Evolutionary conservation across 176 grass and related monocot genomes (phyloP).

Genomic region (Oryza officinalis): DNA sequence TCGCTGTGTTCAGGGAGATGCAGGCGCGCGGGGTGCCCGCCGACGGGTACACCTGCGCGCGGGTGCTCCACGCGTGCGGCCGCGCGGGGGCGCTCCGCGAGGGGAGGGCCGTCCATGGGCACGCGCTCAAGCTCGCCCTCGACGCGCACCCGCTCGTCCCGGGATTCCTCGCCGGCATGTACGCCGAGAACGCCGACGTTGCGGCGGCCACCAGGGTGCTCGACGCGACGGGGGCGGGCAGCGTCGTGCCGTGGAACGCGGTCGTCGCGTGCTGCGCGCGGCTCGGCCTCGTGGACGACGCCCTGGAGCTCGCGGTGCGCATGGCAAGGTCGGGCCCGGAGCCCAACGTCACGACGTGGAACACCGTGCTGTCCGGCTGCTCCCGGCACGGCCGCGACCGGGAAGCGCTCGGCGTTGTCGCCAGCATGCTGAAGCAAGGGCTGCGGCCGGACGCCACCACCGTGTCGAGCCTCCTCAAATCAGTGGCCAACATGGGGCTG

Average conservation of each 20-base stretch:
- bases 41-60: constrained; percentile 67
- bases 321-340: constrained; percentile 52
- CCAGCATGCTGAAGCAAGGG: constrained; percentile 41
- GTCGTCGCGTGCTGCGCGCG: constrained; percentile 73
- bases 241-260: constrained; percentile 73
- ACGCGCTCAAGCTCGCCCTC: constrained; percentile 45
- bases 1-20: constrained; percentile 65
- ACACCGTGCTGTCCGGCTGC: constrained; percentile 72
- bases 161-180: constrained; percentile 85
- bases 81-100: constrained; percentile 43
- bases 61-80: constrained; percentile 74
- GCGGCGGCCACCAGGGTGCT: constrained; percentile 57
- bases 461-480: constrained; percentile 63
- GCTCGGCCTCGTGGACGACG: constrained; percentile 69
- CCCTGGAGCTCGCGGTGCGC: constrained; percentile 51
- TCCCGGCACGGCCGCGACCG: constrained; percentile 51
- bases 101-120: constrained; percentile 59
- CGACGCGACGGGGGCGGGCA: constrained; percentile 24
- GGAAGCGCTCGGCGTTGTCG: constrained; percentile 50
- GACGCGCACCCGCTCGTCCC: constrained; percentile 48
- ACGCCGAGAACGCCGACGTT: constrained; percentile 68
- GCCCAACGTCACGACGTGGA: constrained; percentile 71
- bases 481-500: constrained; percentile 49
- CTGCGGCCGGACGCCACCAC: constrained; percentile 55
- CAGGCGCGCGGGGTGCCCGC: constrained; percentile 48